Evolutionary conservation across 2,329 filamentous ascomycete genomes (phyloP).

Genomic region (Nigrospora oryzae): DNA sequence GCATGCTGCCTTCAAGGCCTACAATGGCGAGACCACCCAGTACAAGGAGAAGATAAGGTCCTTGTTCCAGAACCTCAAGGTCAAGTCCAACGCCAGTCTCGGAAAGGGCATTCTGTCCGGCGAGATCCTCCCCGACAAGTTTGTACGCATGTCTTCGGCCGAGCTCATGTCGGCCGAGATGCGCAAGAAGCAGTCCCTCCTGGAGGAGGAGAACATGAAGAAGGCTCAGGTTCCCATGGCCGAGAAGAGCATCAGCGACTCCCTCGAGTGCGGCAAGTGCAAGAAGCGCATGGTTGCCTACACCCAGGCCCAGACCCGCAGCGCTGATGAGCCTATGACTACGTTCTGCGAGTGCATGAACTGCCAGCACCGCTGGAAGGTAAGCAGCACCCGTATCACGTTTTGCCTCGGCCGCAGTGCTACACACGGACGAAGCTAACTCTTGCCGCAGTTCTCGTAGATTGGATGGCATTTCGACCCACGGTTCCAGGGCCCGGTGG

Average conservation of each 20-base stretch:
- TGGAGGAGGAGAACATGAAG: slow-evolving; percentile 92
- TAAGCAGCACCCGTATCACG: slow-evolving; percentile 23
- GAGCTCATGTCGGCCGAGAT: slow-evolving; percentile 86
- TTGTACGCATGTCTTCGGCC: slow-evolving; percentile 81
- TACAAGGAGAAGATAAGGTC: slow-evolving; percentile 89
- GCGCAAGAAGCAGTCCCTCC: slow-evolving; percentile 63
- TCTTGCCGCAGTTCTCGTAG: too few relatives aligned
- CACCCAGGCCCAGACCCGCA: slow-evolving; percentile 89
- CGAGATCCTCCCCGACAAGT: slow-evolving; percentile 61
- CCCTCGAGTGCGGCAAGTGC: slow-evolving; percentile 84
- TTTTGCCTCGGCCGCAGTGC: too few relatives aligned
- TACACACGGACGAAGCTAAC: too few relatives aligned
- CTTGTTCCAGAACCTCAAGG: slow-evolving; percentile 91
- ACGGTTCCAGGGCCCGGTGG: too few relatives aligned
- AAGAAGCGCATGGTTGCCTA: slow-evolving; percentile 92
- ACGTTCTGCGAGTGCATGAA: slow-evolving; percentile 66
- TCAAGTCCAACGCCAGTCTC: slow-evolving; percentile 74
- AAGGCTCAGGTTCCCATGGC: slow-evolving; percentile 90
- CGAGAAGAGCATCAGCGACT: slow-evolving; percentile 83
- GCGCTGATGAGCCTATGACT: slow-evolving; percentile 88
- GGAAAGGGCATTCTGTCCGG: slow-evolving; percentile 68
- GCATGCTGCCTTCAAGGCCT: slow-evolving; percentile 61
- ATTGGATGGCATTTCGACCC: too few relatives aligned
- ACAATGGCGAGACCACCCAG: slow-evolving; percentile 61
- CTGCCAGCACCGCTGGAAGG: slow-evolving; percentile 67